Evolutionary conservation across 257 asterid genomes (phyloP).

Genomic region (Solanum chaucha): DNA sequence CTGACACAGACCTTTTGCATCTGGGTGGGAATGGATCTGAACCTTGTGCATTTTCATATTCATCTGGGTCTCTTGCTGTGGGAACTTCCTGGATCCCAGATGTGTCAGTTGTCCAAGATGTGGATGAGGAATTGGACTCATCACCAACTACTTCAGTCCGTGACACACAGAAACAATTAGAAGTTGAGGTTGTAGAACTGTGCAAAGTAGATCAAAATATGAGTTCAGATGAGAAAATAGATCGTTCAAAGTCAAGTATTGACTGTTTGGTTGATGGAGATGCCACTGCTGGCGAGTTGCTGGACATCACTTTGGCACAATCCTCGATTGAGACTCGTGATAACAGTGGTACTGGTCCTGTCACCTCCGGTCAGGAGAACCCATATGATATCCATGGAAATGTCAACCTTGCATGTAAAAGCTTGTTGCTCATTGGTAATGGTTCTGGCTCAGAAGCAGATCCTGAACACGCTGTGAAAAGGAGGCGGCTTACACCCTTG

Average conservation of each 20-base stretch:
- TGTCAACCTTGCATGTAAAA: not conserved
- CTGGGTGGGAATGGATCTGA: slow-evolving; percentile 21
- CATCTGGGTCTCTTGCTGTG: slow-evolving; percentile 23
- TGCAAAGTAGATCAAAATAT: slow-evolving; percentile 10
- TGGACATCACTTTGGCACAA: slow-evolving; percentile 12
- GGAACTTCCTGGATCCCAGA: slow-evolving; percentile 15
- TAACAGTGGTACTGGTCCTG: slow-evolving; percentile 1
- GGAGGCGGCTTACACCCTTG: slow-evolving; percentile 26
- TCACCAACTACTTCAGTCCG: slow-evolving; percentile 25
- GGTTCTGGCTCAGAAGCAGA: slow-evolving; percentile 15
- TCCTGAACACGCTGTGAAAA: slow-evolving; percentile 40
- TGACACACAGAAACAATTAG: slow-evolving; percentile 20
- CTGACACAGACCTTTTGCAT: slow-evolving; percentile 30
- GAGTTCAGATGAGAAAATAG: slow-evolving; percentile 12
- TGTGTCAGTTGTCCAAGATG: slow-evolving; percentile 14
- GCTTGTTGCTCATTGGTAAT: not conserved
- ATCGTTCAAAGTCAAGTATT: slow-evolving; percentile 2
- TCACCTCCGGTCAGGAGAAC: slow-evolving; percentile 2
- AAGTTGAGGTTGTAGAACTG: slow-evolving; percentile 15
- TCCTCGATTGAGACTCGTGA: slow-evolving; percentile 6
- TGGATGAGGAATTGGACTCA: slow-evolving; percentile 11
- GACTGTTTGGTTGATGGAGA: slow-evolving; percentile 15
- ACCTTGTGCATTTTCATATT: slow-evolving; percentile 22
- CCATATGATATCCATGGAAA: slow-evolving; percentile 11
- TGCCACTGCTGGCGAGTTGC: slow-evolving; percentile 13